phyloP scores from a whole-genome alignment of 345 rosid genomes.

The Limnanthes douglasii region DNA sequence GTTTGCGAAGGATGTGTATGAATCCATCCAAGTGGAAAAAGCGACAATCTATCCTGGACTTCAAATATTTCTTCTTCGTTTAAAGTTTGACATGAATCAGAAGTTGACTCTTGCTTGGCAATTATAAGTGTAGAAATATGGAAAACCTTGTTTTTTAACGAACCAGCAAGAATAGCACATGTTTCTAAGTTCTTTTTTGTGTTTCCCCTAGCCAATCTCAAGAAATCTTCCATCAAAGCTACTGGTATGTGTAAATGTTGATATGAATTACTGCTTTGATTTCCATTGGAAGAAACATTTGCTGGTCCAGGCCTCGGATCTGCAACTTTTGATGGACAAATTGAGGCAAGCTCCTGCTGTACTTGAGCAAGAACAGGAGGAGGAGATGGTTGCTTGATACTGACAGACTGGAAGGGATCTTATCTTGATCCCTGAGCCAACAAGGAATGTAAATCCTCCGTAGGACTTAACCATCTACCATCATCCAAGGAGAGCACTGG shows the following conservation, averaged over 20 bases:
- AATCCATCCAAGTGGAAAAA: conserved; percentile 94
- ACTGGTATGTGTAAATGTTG: conserved; percentile 93
- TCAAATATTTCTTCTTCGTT: conserved; percentile 95
- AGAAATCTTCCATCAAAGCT: conserved; percentile 74
- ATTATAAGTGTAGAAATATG: conserved; percentile 83
- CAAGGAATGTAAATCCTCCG: conserved; percentile 29
- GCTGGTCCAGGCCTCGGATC: conserved; percentile 99
- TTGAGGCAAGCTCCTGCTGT: conserved; percentile 41
- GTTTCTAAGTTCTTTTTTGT: conserved; percentile 88
- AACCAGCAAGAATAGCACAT: conserved; percentile 92
- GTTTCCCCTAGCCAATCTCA: conserved; percentile 64
- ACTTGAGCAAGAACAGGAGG: conserved; percentile 94
- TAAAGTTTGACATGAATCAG: conserved; percentile 91
- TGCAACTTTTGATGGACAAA: conserved; percentile 88
- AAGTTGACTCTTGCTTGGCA: conserved; percentile 97
- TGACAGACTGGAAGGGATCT: conserved; percentile 69
- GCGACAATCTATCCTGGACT: conserved; percentile 74
- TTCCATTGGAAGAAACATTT: conserved; percentile 35
- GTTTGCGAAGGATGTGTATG: conserved; percentile 96
- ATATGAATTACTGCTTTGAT: conserved; percentile 34
- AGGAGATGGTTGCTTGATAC: conserved; percentile 75
- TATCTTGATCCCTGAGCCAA: conserved; percentile 38
- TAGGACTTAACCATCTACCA: conserved; percentile 59
- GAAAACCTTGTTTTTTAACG: conserved; percentile 91
- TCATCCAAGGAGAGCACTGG: conserved; percentile 88